These are phyloP conservation scores for Davidsoniella neocaledoniae DNA, from an alignment of 2,329 filamentous ascomycete genomes.

Conservation along the genomic window DNA sequence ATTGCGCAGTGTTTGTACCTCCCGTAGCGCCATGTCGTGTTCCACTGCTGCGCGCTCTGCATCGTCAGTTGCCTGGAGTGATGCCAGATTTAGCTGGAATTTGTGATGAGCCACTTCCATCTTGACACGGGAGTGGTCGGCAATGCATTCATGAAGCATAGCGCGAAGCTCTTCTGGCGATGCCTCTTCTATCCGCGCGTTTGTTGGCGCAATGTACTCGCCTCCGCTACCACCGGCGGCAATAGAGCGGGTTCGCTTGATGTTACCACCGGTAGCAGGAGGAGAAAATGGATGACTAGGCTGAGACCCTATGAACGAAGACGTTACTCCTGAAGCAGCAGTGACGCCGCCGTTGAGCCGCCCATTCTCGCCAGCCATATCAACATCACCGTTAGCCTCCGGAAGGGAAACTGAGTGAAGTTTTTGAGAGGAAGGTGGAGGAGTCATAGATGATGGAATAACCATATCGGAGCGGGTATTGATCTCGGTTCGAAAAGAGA, in stretches of 20 bases:
- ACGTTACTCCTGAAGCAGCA: constrained; percentile 18
- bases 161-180: constrained; percentile 37
- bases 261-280: constrained; percentile 26
- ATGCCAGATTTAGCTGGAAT: constrained; percentile 71
- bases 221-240: constrained; percentile 15
- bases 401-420: constrained; percentile 1
- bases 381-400: background rate
- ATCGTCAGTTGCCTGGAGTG: constrained; percentile 69
- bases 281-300: constrained; percentile 35
- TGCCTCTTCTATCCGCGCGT: constrained; percentile 34
- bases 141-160: constrained; percentile 37
- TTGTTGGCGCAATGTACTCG: constrained; percentile 31
- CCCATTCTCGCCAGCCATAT: background rate
- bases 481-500: constrained; percentile 33
- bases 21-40: constrained; percentile 75
- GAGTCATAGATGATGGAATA: constrained; percentile 41
- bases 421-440: constrained; percentile 32
- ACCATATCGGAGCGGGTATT: constrained; percentile 29
- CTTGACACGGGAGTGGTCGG: constrained; percentile 45
- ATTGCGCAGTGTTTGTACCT: constrained; percentile 68
- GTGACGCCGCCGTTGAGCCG: background rate
- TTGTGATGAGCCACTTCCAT: constrained; percentile 83
- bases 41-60: constrained; percentile 79
- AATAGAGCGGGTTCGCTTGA: background rate
- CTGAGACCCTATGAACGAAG: constrained; percentile 21